Evolutionary conservation across 2,329 filamentous ascomycete genomes (phyloP), one percentile per base, ranked within the genome.

Genomic region (Sporothrix protearum): DNA sequence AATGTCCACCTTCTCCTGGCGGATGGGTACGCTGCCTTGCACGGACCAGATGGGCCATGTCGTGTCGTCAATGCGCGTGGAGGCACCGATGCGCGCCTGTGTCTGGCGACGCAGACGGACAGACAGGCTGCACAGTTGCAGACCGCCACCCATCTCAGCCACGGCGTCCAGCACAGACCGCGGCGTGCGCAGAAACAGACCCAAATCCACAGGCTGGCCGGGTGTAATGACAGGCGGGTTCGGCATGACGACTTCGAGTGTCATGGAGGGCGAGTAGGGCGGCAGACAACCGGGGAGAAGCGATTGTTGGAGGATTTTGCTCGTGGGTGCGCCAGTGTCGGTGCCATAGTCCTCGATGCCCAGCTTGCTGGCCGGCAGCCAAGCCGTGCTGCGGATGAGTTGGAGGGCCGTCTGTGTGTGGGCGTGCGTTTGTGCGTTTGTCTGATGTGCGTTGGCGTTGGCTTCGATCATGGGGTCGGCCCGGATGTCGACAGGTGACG

Each of bases 211-310:
- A n/a, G 51, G 36, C 30, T 28, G 33, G 42, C 68, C 19, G 25
- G 71, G 53, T 10, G 53, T 66, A 9, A 72, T 47, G 25, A 68
- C 45, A 3, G 71, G 63, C 25, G 63, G 71, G 25, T 71, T 42
- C 12, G 71, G 69, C 71, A 72, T 63, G 12, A 69, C 69, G 19
- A 69, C 63, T 22, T 71, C 71, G 9, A 72, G 71, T 16, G 47
- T 42, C 47, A 72, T 68, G 61, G 71, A 53, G 5, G 71, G 69
- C 36, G 71, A 69, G 69, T 72, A 72, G 16, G 71, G 63, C 28
- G 71, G 71, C 42, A 71, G 69, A 45, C 63, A 64, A 36, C 45
- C 69, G 0, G 68, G 61, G 7, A 47, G 63, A 6, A 71, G 28
- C 10, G 22, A 33, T 10, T n/a, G 42, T 14, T 53, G n/a, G 6